Base-by-base conservation (phyloP, 495 filamentous ascomycete genomes). In the Penicillium ochrochloron region DNA sequence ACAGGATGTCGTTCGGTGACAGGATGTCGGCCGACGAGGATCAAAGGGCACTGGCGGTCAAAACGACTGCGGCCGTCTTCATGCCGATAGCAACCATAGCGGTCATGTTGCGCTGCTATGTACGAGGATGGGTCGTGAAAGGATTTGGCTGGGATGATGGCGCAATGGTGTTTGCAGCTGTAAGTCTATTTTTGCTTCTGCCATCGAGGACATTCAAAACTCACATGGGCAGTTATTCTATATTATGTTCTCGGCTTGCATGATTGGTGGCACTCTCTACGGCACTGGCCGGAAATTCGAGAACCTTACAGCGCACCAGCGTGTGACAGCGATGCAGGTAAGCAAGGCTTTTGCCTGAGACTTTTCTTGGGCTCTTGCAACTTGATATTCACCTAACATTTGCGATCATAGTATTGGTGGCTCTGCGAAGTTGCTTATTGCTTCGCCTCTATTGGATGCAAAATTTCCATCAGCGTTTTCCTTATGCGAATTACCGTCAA, bases 391-490 rank as follows among this genome's bases (percentile, higher is more conserved):
- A 39, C 33, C 33, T 52, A 52, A 52, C 41, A 50, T 33, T 25
- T 33, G 15, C 4, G 0, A 59, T 39, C 21, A 59, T 15, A 76
- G 67, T 83, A 76, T 56, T 80, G 77, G 76, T 78, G 75, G 75
- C 63, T 82, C 15, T 80, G 79, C 52, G 77, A 81, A 62, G 74
- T 76, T 31, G 73, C 77, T 39, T 80, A 78, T 63, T 78, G 78
- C 51, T 74, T 83, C 52, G 69, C 80, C 9, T 78, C 76, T 8
- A 72, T 80, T 57, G 63, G 64, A 15, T 79, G 76, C 66, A 81
- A 81, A 57, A 69, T 81, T 35, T 82, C 81, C 41, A 67, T 82
- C 42, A 78, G 77, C 64, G 72, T 81, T 50, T 82, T 83, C 74
- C 62, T 83, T 3, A 61, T 83, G 72, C 77, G 81, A 53, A 80